Evolutionary conservation across 371 early-diverging fungal genomes (phyloP).

Genomic region (Phascolomyces articulosus): DNA sequence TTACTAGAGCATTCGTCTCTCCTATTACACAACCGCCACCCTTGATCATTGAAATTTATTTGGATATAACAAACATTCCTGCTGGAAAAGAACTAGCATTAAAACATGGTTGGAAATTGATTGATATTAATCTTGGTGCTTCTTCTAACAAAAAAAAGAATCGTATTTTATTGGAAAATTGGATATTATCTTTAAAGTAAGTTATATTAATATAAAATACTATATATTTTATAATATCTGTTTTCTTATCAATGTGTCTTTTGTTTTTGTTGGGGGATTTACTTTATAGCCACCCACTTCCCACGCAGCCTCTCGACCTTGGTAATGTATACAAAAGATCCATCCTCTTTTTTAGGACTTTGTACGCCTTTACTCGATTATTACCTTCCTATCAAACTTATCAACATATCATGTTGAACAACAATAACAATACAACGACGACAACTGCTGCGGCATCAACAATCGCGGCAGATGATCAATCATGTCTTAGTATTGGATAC

Average conservation of each 20-base stretch:
- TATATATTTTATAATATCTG: neutral
- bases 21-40: conserved; percentile 53
- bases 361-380: conserved; percentile 77
- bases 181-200: conserved; percentile 79
- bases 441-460: conserved; percentile 13
- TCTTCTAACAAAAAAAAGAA: conserved; percentile 12
- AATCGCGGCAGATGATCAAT: conserved; percentile 5
- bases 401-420: conserved; percentile 49
- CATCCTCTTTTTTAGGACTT: conserved; percentile 84
- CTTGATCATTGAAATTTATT: conserved; percentile 71
- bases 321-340: conserved; percentile 88
- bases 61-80: conserved; percentile 66
- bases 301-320: conserved; percentile 51
- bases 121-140: neutral
- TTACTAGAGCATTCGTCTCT: conserved; percentile 56
- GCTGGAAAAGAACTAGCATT: conserved; percentile 17
- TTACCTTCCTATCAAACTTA: conserved; percentile 75
- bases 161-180: conserved; percentile 75
- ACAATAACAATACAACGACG: no score
- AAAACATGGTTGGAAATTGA: neutral
- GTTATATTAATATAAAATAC: neutral
- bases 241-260: neutral
- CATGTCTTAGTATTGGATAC: conserved; percentile 63
- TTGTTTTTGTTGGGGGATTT: neutral
- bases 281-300: conserved; percentile 48